phyloP scores from a whole-genome alignment of 2,329 filamentous ascomycete species.

The Nemania sp. region DNA sequence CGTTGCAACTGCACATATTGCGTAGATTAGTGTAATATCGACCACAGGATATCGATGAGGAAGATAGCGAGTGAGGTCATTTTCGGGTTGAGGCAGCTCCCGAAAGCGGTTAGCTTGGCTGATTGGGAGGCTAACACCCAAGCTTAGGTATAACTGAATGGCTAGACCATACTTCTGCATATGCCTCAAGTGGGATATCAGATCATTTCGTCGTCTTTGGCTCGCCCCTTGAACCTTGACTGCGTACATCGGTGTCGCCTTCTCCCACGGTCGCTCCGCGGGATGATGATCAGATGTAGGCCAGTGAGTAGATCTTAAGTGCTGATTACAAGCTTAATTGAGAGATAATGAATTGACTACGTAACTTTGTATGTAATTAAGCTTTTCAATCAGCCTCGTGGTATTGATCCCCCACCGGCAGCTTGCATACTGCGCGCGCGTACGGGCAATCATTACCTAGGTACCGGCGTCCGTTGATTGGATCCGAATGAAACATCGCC shows the following conservation, averaged over 20 bases:
- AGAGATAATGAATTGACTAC: background rate
- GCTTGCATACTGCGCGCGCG: conserved; percentile 23
- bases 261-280: conserved; percentile 6
- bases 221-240: conserved; percentile 24
- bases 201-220: conserved; percentile 23
- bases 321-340: background rate
- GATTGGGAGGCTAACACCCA: background rate
- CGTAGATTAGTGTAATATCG: background rate
- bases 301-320: background rate
- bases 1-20: background rate
- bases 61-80: background rate
- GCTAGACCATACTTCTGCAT: conserved; percentile 16
- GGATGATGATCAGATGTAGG: background rate
- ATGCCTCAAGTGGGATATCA: conserved; percentile 25
- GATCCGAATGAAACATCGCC: conserved; percentile 19
- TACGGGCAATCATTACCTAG: conserved; percentile 3
- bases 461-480: conserved; percentile 27
- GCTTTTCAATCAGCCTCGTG: conserved; percentile 19
- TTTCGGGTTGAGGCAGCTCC: conserved; percentile 13
- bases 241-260: conserved; percentile 4
- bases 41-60: background rate
- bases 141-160: conserved; percentile 6
- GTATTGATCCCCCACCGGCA: conserved; percentile 31
- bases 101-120: background rate
- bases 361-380: background rate